Evolutionary conservation across 139 green algal species (phyloP), one percentile per base, ranked within the genome.

Genomic region (Tetradesmus lagerheimii): DNA sequence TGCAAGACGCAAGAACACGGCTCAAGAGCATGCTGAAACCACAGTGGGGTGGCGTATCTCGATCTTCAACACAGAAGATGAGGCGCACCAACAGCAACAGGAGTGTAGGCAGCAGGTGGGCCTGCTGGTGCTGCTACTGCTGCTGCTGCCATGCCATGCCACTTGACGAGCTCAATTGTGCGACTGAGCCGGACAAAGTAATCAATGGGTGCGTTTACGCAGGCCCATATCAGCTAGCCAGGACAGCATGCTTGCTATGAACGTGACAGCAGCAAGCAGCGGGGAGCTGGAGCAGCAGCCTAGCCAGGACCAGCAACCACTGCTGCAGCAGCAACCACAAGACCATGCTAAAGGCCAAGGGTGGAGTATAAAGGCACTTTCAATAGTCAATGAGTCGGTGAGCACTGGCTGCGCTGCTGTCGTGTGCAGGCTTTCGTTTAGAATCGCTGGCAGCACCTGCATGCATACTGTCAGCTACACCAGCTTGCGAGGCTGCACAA

Each of bases 321-420:
- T 86, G 47, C 80, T 86, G 47, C 82, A 87, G 37, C 31, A 80
- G 37, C 64, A 88, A 4, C 57, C 23, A 5, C 78, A 45, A 34
- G 4, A 8, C 78, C 9, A 38, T 84, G 39, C 9, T 8, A 37
- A 41, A 25, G 20, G 27, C 57, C 6, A 31, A 3, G 4, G 25
- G 20, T 20, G 27, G 37, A 41, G 66, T 4, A 14, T 47, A 37
- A 29, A 20, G 38, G 34, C 45, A 16, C 64, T 88, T 4, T 80
- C 64, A 43, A 8, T 29, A 23, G 62, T 88, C 37, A 88, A 88
- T 62, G 64, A 88, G 5, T 88, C 83, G 64, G 83, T 88, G 31
- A 66, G 83, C 1, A 11, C 31, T n/a, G 5, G 23, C 57, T 71
- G 57, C 47, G 20, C 6, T 62, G 47, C 47, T 62, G 47, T 14